Base-by-base conservation (phyloP, 1,284 basidiomycete species). In the Peniophora sp. region DNA sequence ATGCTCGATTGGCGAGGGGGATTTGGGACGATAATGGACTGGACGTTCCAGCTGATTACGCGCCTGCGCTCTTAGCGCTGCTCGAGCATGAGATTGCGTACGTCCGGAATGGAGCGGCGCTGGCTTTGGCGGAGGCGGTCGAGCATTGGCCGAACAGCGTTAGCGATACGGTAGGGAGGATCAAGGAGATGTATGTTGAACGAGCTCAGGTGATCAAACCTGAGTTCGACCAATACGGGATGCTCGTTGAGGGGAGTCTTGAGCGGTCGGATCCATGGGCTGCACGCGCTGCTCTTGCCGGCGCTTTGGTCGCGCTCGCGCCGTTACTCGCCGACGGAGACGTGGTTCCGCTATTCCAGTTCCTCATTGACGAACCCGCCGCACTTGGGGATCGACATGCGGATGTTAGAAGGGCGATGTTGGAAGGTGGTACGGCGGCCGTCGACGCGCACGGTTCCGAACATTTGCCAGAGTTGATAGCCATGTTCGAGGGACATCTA, bases 1-100 rank as follows among this genome's bases (percentile, higher is more conserved):
- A 97, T 58, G 84, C 85, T 0, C 76, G 86, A 44, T 71, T 98
- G 38, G 95, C 95, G 8, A 72, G 74, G 24, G 83, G 87, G 59
- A 67, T 94, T 11, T 99, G 95, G 96, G 94, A 97, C 53, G 97
- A 99, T 61, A 99, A 99, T 59, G 95, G 91, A 11, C 69, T 99
- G 35, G 93, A 98, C 61, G 82, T 97, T 5, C 82, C 90, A 0
- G 89, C 91, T 59, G 68, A 66, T 2, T 97, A 85, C 65, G 68
- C 92, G 1, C 64, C 66, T 1, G 71, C 77, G 43, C 70, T 98
- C 16, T 64, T 92, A 10, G 65, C 69, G 0, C 90, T 84, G 61
- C 75, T 98, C 22, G 89, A 80, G 25, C 91, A 98, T 61, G 78
- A 87, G 0, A 85, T 89, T 61, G 74, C 75, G 2, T 94, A 94